phyloP scores from a whole-genome alignment of 495 filamentous ascomycete species.

The Neurospora sp. region DNA sequence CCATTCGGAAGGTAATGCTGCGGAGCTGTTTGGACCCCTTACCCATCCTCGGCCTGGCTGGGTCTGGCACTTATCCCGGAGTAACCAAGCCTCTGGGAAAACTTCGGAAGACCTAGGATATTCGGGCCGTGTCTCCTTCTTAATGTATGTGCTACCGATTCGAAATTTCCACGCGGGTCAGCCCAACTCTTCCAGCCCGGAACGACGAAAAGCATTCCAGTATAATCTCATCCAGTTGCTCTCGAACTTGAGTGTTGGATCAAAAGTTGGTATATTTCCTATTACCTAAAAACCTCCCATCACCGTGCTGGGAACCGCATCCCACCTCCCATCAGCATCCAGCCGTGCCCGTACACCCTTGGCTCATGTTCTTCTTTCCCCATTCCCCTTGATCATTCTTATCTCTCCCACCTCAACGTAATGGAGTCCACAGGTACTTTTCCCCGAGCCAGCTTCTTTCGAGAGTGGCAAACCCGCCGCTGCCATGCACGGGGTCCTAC shows the following conservation, averaged over 20 bases:
- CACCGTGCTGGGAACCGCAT: neutral
- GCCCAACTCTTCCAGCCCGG: neutral
- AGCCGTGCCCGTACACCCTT: neutral
- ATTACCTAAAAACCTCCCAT: neutral
- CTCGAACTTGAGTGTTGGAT: neutral
- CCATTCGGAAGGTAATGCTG: neutral
- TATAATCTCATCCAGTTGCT: neutral
- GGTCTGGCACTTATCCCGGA: neutral
- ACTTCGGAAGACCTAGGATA: neutral
- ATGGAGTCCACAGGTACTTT: neutral
- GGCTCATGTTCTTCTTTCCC: neutral
- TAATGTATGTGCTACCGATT: neutral
- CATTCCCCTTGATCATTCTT: neutral
- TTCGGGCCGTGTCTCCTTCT: neutral
- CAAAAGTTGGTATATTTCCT: neutral
- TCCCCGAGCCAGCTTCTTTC: neutral
- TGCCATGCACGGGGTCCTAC: neutral
- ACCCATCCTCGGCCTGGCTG: neutral
- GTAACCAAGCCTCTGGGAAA: neutral
- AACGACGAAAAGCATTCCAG: neutral
- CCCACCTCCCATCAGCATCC: neutral
- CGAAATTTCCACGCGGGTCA: neutral
- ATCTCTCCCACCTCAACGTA: neutral
- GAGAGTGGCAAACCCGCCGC: neutral
- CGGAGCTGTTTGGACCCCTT: neutral